Evolutionary conservation across 2,329 filamentous ascomycete genomes (phyloP), one percentile per base, ranked within the genome.

Genomic region (Raffaelea albimanens): DNA sequence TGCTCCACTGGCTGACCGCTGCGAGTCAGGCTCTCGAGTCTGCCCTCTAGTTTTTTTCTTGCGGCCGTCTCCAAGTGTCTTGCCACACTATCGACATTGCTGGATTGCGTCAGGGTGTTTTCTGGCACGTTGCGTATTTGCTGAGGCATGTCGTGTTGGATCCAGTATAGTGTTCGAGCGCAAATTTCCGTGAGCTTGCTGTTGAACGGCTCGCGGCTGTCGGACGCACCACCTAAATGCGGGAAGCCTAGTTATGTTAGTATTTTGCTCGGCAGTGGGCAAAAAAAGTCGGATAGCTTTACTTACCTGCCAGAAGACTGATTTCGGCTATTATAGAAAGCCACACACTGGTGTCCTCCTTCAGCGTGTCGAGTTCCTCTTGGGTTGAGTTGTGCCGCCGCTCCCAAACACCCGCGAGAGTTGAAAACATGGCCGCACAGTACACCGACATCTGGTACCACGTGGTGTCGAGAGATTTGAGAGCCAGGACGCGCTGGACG

Each of bases 391-490:
- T 70, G 43, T 78, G 76, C 25, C 82, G 72, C 43, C 82, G 75
- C 58, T 87, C 77, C 69, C 80, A 86, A 47, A 82, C 75, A 2
- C 78, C 77, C 42, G 85, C 86, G 0, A 91, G 66, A 14, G 77
- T 81, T 0, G 83, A 85, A 56, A 88, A 86, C 48, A 87, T 81
- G 22, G 83, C 83, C 40, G 83, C 79, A 13, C 86, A 72, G 57
- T 86, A 87, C 5, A 86, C 75, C 0, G 85, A 82, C 43, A 80
- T 73, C 43, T 83, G 82, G 56, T 86, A 85, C 84, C 85, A 90
- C 1, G 85, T 87, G 1, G 83, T 86, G 58, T 91, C 86, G 4
- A 90, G 66, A 40, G 79, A 80, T 57, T 83, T 85, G 49, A 81
- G 68, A 54, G 72, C 73, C 49, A 78, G 75, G 43, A 90, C 64